Percentiles rank a stretch among this genome's conserved stretches.
Evolutionary conservation across 352 stramenopile species (phyloP).

Genomic region (Globisporangium polare): DNA sequence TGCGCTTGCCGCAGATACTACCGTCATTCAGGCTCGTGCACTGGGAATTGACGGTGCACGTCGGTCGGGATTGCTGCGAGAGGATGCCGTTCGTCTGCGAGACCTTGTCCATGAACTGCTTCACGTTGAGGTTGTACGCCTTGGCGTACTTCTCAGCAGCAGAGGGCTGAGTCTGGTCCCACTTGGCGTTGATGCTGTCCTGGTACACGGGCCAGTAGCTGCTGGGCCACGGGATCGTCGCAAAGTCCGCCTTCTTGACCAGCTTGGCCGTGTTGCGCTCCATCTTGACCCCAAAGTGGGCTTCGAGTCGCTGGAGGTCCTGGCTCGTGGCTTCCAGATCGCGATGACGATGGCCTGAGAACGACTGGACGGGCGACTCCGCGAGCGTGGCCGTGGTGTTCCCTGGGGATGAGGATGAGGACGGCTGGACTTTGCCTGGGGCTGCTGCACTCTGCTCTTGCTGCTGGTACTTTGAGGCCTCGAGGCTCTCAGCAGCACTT

Average conservation of each 20-base stretch:
- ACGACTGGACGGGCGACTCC: neutral
- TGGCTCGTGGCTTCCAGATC: constrained; percentile 21
- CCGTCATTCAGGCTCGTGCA: constrained; percentile 30
- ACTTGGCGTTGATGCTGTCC: constrained; percentile 58
- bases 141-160: constrained; percentile 44
- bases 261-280: constrained; percentile 27
- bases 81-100: constrained; percentile 18
- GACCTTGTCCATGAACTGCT: constrained; percentile 18
- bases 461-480: neutral
- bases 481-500: neutral
- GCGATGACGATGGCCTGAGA: neutral
- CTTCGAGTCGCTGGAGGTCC: constrained; percentile 31
- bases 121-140: constrained; percentile 32
- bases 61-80: constrained; percentile 16
- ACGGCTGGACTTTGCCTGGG: neutral
- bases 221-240: constrained; percentile 32
- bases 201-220: constrained; percentile 62
- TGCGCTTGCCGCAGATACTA: constrained; percentile 18
- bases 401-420: neutral
- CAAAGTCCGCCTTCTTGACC: constrained; percentile 18
- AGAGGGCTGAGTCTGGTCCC: constrained; percentile 19
- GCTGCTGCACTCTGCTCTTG: neutral
- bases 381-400: neutral
- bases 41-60: constrained; percentile 8
- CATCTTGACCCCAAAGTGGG: constrained; percentile 24